phyloP scores from a whole-genome alignment of 495 filamentous ascomycete species.

The Neurospora tetrasperma region DNA sequence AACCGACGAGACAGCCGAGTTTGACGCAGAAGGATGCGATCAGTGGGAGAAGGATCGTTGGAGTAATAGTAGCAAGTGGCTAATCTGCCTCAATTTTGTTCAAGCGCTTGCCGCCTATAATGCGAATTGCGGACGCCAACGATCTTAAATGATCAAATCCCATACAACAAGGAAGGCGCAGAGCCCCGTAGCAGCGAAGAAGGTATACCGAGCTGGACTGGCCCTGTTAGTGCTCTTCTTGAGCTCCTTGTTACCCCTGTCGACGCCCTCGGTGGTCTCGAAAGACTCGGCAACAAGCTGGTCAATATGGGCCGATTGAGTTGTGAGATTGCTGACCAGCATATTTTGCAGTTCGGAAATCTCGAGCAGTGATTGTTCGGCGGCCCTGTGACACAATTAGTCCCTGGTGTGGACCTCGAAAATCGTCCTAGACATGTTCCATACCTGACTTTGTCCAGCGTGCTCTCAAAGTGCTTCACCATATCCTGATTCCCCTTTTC shows the following conservation, averaged over 20 bases:
- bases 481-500: conserved; percentile 88
- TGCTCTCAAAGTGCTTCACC: conserved; percentile 84
- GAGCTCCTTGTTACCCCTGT: conserved; percentile 80
- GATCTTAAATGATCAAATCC: conserved; percentile 72
- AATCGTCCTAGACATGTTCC: conserved; percentile 10
- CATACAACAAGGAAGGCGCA: conserved; percentile 79
- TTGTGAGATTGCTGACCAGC: conserved; percentile 71
- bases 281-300: conserved; percentile 80
- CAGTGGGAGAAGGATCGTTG: neutral
- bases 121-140: neutral
- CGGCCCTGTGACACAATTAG: conserved; percentile 46
- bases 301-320: conserved; percentile 77
- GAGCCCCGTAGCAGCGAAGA: conserved; percentile 74
- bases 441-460: conserved; percentile 83
- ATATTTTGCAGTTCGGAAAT: conserved; percentile 88
- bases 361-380: conserved; percentile 83
- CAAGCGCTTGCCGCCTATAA: neutral
- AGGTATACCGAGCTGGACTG: conserved; percentile 81
- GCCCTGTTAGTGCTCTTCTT: conserved; percentile 70
- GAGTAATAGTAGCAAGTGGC: neutral
- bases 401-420: neutral
- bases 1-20: neutral
- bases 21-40: neutral
- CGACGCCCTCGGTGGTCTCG: conserved; percentile 73
- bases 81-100: neutral